Conservation (phyloP, 2,329 filamentous ascomycete species). For the Tolypocladium endophyticum region DNA sequence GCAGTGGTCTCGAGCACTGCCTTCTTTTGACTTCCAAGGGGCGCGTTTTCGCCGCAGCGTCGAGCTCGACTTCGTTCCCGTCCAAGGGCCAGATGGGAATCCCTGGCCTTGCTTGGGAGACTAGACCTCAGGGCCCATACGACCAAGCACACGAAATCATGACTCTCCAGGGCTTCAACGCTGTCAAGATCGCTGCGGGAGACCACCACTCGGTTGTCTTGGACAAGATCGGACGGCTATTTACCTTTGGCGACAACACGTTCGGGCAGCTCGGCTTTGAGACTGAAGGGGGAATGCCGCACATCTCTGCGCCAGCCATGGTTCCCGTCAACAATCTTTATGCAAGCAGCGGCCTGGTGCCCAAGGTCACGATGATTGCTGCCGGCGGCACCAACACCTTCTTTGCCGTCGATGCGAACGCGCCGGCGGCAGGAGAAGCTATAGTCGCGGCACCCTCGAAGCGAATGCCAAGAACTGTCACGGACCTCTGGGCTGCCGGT, state of each 20-base stretch:
- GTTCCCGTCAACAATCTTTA: conserved; percentile 67
- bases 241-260: conserved; percentile 84
- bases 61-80: conserved; percentile 69
- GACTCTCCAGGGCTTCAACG: conserved; percentile 58
- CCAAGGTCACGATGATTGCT: conserved; percentile 65
- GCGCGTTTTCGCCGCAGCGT: conserved; percentile 80
- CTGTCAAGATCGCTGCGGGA: conserved; percentile 68
- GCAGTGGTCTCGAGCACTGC: conserved; percentile 74
- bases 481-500: conserved; percentile 78
- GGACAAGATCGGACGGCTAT: conserved; percentile 66
- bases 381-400: conserved; percentile 84
- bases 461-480: conserved; percentile 18
- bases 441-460: conserved; percentile 16
- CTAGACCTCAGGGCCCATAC: conserved; percentile 64
- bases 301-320: conserved; percentile 58
- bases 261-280: conserved; percentile 86
- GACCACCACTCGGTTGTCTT: conserved; percentile 78
- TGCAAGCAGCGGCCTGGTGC: conserved; percentile 47
- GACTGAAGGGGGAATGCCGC: conserved; percentile 48
- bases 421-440: conserved; percentile 20
- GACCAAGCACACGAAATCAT: conserved; percentile 75
- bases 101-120: conserved; percentile 70
- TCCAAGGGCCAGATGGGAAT: conserved; percentile 79
- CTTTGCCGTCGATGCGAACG: conserved; percentile 70
- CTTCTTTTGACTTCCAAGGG: conserved; percentile 76